Base-by-base conservation (phyloP, 495 filamentous ascomycete genomes). In the Hypoxylon subgilvum region DNA sequence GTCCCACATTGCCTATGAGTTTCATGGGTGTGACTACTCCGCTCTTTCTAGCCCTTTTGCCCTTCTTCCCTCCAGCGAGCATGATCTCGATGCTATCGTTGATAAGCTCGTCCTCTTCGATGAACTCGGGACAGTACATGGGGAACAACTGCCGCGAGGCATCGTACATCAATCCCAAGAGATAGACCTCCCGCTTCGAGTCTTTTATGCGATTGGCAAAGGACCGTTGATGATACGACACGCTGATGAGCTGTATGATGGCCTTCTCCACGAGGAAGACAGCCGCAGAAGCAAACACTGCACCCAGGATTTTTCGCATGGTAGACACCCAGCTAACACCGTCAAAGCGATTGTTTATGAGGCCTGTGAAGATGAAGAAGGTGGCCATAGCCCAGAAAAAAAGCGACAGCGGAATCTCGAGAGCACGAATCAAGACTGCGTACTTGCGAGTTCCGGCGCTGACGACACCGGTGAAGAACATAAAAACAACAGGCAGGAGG, bases 391-490 rank as follows among this genome's bases (percentile, higher is more conserved):
- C 84, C 94, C 94, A 97, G 42, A 91, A 83, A 57, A 94, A 88
- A n/a, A 96, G 73, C 1, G 90, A 90, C 2, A 98, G 73, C 0
- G 91, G 91, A 39, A 94, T 88, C 67, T 96, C 89, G 38, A 98
- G 75, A 21, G 85, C 82, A 18, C 80, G 80, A 31, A 98, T 72
- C 32, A 97, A 86, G 52, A 88, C 79, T 22, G 90, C 89, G 74
- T 98, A 97, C 74, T 97, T 98, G 48, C 91, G 82, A 2, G 91
- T 95, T 12, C 93, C 92, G 2, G 92, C 84, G 73, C 88, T 94
- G 54, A 97, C 89, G 50, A 97, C 88, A 25, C 93, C 93, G 62
- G 86, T 86, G 36, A 96, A 79, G 54, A 91, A 87, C 74, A 95
- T 89, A 72, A 97, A 97, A 21, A 96, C 56, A 14, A 70, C 78